A percentile compares a stretch with the other conserved stretches of the same genome.
Evolutionary conservation across 2,329 filamentous ascomycete genomes (phyloP).

Genomic region (Aspergillus sp.): DNA sequence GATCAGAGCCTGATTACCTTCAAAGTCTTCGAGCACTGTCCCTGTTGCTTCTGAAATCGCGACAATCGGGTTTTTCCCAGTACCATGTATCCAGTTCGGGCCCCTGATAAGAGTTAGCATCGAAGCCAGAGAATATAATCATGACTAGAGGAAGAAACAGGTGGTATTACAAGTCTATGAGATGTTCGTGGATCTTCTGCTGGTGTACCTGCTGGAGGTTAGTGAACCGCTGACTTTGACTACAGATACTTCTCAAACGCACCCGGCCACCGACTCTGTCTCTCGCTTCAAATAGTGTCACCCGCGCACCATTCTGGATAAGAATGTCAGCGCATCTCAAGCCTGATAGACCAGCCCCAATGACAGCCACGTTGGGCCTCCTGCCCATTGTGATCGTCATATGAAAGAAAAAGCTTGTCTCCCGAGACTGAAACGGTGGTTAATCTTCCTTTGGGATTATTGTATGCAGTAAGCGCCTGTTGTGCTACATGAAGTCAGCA

Average conservation of each 20-base stretch:
- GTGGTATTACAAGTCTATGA: conserved; percentile 57
- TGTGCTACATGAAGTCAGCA: background rate
- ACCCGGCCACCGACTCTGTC: conserved; percentile 61
- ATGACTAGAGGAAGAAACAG: background rate
- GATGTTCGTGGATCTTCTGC: conserved; percentile 49
- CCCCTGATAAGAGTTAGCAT: conserved; percentile 46
- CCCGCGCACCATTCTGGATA: conserved; percentile 55
- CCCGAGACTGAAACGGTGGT: background rate
- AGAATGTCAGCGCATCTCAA: conserved; percentile 62
- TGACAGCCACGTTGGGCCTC: conserved; percentile 56
- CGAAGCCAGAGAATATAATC: background rate
- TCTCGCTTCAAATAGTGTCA: conserved; percentile 63
- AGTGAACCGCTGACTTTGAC: conserved; percentile 5
- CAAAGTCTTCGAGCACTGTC: conserved; percentile 54
- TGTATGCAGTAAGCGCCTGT: background rate
- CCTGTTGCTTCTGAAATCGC: conserved; percentile 56
- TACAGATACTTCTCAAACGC: conserved; percentile 21
- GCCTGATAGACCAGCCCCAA: conserved; percentile 63
- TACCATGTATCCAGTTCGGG: conserved; percentile 67
- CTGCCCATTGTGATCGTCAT: conserved; percentile 32
- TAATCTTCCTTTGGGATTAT: background rate
- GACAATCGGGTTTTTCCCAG: conserved; percentile 60
- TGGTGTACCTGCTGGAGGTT: conserved; percentile 50
- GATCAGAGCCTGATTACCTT: conserved; percentile 53
- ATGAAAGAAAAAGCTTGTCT: background rate